phyloP scores from a whole-genome alignment of 1,284 basidiomycete species.

The Naganishia albida region DNA sequence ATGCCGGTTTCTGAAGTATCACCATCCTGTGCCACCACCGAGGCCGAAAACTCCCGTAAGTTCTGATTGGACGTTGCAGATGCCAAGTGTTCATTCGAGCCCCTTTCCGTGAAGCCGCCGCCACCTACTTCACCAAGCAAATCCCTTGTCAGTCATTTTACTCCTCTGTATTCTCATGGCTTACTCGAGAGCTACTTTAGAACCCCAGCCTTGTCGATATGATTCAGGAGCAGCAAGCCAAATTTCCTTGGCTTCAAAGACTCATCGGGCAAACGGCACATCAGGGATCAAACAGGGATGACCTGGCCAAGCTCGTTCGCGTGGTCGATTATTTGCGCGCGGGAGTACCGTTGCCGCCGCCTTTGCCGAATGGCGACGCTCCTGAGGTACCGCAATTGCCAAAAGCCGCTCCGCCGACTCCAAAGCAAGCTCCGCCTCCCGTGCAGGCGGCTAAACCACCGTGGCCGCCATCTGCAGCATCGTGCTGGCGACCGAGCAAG shows the following conservation, averaged over 20 bases:
- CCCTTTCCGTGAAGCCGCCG: background rate
- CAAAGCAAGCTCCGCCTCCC: background rate
- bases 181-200: background rate
- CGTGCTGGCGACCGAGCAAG: background rate
- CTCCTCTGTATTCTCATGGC: too few species aligned
- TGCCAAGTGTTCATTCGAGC: background rate
- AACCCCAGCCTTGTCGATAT: background rate
- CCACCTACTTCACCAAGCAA: background rate
- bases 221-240: constrained; percentile 1
- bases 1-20: constrained; percentile 11
- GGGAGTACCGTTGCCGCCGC: background rate
- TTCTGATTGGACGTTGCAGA: background rate
- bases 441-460: background rate
- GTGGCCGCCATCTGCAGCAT: background rate
- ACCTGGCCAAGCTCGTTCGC: constrained; percentile 8
- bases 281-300: background rate
- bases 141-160: background rate
- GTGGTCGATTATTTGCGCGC: constrained; percentile 12
- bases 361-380: background rate
- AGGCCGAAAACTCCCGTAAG: constrained; percentile 2
- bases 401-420: background rate
- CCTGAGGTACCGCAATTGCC: background rate
- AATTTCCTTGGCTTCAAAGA: constrained; percentile 13
- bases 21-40: constrained; percentile 1
- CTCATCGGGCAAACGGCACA: constrained; percentile 9